Base-by-base conservation (phyloP, 2,329 filamentous ascomycete species). In the Xylaria sp. region DNA sequence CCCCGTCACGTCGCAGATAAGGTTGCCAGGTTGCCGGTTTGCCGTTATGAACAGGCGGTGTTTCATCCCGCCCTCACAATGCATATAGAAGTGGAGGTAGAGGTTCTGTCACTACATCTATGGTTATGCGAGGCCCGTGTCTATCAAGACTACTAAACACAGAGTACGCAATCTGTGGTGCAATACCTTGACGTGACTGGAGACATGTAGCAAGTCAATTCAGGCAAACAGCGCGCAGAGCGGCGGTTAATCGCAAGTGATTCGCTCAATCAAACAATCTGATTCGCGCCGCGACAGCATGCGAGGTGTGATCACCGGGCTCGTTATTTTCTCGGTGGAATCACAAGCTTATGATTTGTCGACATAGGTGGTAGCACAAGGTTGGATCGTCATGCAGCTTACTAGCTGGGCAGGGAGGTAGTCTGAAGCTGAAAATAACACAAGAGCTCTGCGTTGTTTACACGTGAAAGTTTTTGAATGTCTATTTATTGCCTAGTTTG, bases 241-340 rank as follows among this genome's bases (percentile, higher is more conserved):
- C 70, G 69, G 74, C 72, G 68, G 71, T 57, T 74, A 70, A 63
- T 72, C 48, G 53, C 59, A 51, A 59, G 42, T 50, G 59, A 60
- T 70, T 53, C n/a, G 48, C 48, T 27, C 40, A 63, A 47, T 27
- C 44, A 27, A 61, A 54, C 25, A n/a, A 66, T 23, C 32, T 64
- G 54, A 69, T 67, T 69, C 61, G 48, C 48, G 54, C 58, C 55
- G 42, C 61, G 35, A 60, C 18, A 53, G 44, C 65, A 69, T 65
- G 70, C 63, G 64, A 60, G 70, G 71, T 71, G 63, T 75, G 75
- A 76, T 76, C 72, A 61, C 73, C 66, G 64, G 69, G 71, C 54
- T 69, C 48, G n/a, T 70, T 50, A 66, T 35, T 59, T 72, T 71
- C 65, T 70, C 60, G 61, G 67, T 53, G 50, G 51, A 37, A 73